phyloP scores from a whole-genome alignment of 768 basidiomycete genomes.

The Boletus speciosus region DNA sequence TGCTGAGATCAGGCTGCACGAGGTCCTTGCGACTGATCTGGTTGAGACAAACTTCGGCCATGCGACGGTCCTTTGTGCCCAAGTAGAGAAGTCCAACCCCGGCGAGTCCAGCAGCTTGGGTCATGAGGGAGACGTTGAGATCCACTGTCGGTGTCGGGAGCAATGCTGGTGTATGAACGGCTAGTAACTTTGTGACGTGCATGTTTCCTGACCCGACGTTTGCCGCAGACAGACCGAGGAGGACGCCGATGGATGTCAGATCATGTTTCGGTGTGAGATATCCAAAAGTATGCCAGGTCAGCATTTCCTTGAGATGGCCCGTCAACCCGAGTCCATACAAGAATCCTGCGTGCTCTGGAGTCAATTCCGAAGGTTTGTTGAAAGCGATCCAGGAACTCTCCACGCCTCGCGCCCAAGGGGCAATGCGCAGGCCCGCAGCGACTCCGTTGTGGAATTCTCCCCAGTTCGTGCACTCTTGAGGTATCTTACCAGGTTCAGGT shows the following conservation, averaged over 20 bases:
- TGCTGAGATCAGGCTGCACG: slow-evolving; percentile 76
- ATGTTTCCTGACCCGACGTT: slow-evolving; percentile 82
- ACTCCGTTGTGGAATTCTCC: slow-evolving; percentile 99
- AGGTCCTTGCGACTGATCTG: slow-evolving; percentile 81
- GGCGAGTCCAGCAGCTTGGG: slow-evolving; percentile 83
- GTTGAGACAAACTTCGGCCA: slow-evolving; percentile 88
- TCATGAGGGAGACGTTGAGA: slow-evolving; percentile 85
- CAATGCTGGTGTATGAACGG: slow-evolving; percentile 90
- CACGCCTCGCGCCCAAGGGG: slow-evolving; percentile 66
- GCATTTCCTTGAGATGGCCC: slow-evolving; percentile 84
- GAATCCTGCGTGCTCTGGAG: slow-evolving; percentile 95
- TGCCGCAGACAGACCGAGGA: slow-evolving; percentile 91
- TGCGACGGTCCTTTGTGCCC: slow-evolving; percentile 80
- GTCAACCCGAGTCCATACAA: slow-evolving; percentile 88
- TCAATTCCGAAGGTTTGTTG: slow-evolving; percentile 88
- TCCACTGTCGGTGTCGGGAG: slow-evolving; percentile 85
- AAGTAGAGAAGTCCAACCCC: slow-evolving; percentile 89
- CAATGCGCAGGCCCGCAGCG: slow-evolving; percentile 83
- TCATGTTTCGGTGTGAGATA: slow-evolving; percentile 97
- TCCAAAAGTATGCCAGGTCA: slow-evolving; percentile 93
- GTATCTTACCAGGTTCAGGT: slow-evolving; percentile 71
- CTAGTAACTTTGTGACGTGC: slow-evolving; percentile 86
- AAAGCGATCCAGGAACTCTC: slow-evolving; percentile 96
- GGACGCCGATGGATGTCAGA: slow-evolving; percentile 86
- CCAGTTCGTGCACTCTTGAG: slow-evolving; percentile 75